Percentiles rank a stretch among this genome's conserved stretches.
Evolutionary conservation across 495 filamentous ascomycete species (phyloP).

Genomic region (Beverwykella pulmonaria): DNA sequence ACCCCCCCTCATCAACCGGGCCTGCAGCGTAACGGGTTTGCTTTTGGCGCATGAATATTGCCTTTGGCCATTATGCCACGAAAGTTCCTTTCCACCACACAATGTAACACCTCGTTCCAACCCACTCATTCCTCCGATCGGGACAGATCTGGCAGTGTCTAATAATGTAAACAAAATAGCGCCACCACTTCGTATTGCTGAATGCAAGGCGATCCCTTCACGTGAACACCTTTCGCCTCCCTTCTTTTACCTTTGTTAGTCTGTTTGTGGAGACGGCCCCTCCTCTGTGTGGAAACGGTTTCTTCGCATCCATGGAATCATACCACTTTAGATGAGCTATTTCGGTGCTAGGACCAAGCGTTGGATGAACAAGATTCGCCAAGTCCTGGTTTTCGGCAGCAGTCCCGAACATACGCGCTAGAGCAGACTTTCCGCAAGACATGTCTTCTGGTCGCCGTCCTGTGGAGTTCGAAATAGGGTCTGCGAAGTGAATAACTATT

Average conservation of each 20-base stretch:
- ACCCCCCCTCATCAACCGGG: slow-evolving; percentile 3
- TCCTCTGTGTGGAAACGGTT: background rate
- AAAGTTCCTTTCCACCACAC: background rate
- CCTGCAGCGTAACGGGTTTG: slow-evolving; percentile 35
- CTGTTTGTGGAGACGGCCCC: background rate
- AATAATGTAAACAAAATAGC: background rate
- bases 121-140: slow-evolving; percentile 8
- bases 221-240: background rate
- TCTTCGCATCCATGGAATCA: background rate
- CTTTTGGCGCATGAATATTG: slow-evolving; percentile 29
- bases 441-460: background rate
- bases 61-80: slow-evolving; percentile 30
- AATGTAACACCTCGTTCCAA: slow-evolving; percentile 38
- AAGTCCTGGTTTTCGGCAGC: background rate
- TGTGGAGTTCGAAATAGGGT: background rate
- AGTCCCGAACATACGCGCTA: slow-evolving; percentile 2
- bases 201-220: background rate
- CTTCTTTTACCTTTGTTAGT: background rate
- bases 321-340: background rate
- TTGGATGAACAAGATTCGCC: background rate
- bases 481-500: slow-evolving; percentile 25
- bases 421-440: slow-evolving; percentile 1
- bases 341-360: slow-evolving; percentile 22
- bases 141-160: slow-evolving; percentile 3
- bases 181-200: background rate